A percentile compares a stretch with the other conserved stretches of the same genome.
Evolutionary conservation across 768 basidiomycete genomes (phyloP).

Genomic region (Coprinopsis marcescibilis): DNA sequence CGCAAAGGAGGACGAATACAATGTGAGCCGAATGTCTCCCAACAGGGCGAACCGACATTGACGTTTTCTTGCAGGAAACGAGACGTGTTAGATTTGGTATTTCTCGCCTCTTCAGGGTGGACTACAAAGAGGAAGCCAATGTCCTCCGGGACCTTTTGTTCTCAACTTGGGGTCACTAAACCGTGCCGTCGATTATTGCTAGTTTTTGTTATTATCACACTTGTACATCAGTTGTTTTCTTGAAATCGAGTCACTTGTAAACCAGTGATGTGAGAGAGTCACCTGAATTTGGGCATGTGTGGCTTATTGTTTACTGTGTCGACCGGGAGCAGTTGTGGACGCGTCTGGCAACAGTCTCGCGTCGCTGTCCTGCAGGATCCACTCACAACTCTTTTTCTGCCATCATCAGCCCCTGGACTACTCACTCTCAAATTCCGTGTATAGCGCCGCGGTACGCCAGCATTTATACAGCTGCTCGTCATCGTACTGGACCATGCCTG

Average conservation of each 20-base stretch:
- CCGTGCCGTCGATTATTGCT: not conserved
- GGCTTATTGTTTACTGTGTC: slow-evolving; percentile 18
- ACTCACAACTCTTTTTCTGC: slow-evolving; percentile 2
- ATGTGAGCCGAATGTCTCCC: too few species aligned
- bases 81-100: slow-evolving; percentile 81
- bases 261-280: not conserved
- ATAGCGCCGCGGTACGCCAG: too few species aligned
- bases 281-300: slow-evolving; percentile 11
- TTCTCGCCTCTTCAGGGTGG: slow-evolving; percentile 53
- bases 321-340: slow-evolving; percentile 14
- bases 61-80: slow-evolving; percentile 63
- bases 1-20: slow-evolving; percentile 83
- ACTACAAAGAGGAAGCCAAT: slow-evolving; percentile 66
- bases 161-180: slow-evolving; percentile 49
- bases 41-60: too few species aligned
- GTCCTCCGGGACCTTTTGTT: slow-evolving; percentile 55
- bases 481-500: slow-evolving; percentile 11
- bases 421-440: not conserved
- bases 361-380: slow-evolving; percentile 10
- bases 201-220: not conserved
- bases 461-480: not conserved
- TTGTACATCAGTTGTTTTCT: slow-evolving; percentile 4
- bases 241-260: not conserved
- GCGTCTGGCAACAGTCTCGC: slow-evolving; percentile 17
- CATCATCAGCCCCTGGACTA: slow-evolving; percentile 15